A percentile compares a stretch with the other conserved stretches of the same genome.
Evolutionary conservation across 805 yeast genomes (phyloP).

Genomic region (Candida arabinofermentans): DNA sequence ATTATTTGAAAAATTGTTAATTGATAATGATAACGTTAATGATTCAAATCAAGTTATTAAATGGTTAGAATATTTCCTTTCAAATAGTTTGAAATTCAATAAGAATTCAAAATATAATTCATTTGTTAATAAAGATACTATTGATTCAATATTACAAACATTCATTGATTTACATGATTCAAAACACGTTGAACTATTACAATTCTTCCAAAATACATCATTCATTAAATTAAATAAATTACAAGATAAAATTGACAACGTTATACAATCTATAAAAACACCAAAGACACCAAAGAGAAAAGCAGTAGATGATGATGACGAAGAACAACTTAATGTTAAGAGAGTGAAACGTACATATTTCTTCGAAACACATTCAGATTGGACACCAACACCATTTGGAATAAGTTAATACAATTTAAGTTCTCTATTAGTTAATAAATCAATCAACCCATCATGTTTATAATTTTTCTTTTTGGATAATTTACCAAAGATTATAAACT

Average conservation of each 20-base stretch:
- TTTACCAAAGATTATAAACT: constrained; percentile 26
- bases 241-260: constrained; percentile 8
- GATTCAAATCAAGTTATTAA: constrained; percentile 15
- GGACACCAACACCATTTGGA: constrained; percentile 60
- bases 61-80: constrained; percentile 25
- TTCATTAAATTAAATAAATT: constrained; percentile 6
- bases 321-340: constrained; percentile 1
- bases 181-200: constrained; percentile 5
- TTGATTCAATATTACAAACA: constrained; percentile 7
- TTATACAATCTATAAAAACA: background rate
- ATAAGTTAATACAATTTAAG: background rate
- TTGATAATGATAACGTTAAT: constrained; percentile 1
- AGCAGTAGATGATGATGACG: constrained; percentile 1
- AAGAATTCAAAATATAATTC: constrained; percentile 18
- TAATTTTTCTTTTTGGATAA: constrained; percentile 11
- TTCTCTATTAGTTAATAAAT: constrained; percentile 12
- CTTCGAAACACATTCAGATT: constrained; percentile 34
- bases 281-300: too few relatives aligned
- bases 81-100: constrained; percentile 14
- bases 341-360: constrained; percentile 6
- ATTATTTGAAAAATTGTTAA: constrained; percentile 13
- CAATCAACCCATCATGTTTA: constrained; percentile 26
- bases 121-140: constrained; percentile 14
- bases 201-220: constrained; percentile 3
- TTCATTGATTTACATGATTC: constrained; percentile 9